Evolutionary conservation across 2,329 filamentous ascomycete genomes (phyloP).

Genomic region (Alternaria postmessia): DNA sequence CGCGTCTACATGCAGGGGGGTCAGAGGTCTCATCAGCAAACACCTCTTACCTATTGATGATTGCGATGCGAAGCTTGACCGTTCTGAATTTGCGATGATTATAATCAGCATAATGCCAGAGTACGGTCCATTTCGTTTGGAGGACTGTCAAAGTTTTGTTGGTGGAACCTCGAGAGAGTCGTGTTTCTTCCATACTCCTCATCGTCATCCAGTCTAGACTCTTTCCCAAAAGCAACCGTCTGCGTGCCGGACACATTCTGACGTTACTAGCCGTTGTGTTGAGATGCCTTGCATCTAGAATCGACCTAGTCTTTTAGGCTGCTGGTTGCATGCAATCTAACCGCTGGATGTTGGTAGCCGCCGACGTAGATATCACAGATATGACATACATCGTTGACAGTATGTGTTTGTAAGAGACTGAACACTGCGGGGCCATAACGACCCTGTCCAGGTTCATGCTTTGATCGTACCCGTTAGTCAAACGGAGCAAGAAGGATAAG

Average conservation of each 20-base stretch:
- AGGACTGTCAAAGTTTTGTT: background rate
- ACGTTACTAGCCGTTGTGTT: background rate
- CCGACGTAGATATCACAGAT: slow-evolving; percentile 14
- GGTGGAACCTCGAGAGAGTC: background rate
- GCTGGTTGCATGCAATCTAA: slow-evolving; percentile 11
- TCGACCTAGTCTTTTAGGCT: background rate
- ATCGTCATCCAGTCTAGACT: background rate
- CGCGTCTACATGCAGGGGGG: slow-evolving; percentile 38
- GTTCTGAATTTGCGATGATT: slow-evolving; percentile 6
- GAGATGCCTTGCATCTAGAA: slow-evolving; percentile 4
- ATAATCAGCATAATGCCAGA: background rate
- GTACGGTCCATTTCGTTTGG: background rate
- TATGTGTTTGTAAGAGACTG: slow-evolving; percentile 1
- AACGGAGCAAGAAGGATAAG: slow-evolving; percentile 15
- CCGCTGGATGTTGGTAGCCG: slow-evolving; percentile 21
- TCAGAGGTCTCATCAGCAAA: slow-evolving; percentile 4
- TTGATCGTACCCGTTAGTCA: slow-evolving; percentile 9
- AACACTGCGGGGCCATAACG: slow-evolving; percentile 7
- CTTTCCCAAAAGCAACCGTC: background rate
- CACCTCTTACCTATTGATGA: slow-evolving; percentile 5
- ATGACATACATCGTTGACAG: slow-evolving; percentile 19
- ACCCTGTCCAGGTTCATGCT: slow-evolving; percentile 8
- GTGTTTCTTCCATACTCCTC: background rate
- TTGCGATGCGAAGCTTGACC: background rate
- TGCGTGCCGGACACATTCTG: slow-evolving; percentile 1